Percentiles rank a stretch among this genome's conserved stretches.
These are phyloP conservation scores for Lenwebbia sp. DNA, from an alignment of 345 rosid genomes.

Conservation along the genomic window DNA sequence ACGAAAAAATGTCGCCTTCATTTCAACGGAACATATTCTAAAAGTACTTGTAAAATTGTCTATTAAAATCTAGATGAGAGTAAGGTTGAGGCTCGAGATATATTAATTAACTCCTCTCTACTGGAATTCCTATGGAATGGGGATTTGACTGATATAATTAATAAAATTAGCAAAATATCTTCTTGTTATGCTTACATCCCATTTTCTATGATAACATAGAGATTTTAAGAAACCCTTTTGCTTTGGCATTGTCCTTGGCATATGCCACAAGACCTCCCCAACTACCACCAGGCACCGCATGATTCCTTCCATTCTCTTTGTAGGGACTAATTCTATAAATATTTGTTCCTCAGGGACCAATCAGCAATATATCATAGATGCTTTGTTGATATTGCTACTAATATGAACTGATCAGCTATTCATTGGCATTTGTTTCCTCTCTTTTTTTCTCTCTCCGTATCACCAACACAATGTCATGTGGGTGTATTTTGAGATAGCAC, in stretches of 20 bases:
- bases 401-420: background rate
- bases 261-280: background rate
- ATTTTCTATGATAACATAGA: background rate
- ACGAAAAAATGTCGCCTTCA: no score
- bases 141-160: background rate
- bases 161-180: background rate
- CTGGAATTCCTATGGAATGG: no score
- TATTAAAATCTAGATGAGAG: no score
- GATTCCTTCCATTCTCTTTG: background rate
- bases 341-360: background rate
- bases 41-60: no score
- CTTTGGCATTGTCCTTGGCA: background rate
- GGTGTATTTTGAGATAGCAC: background rate
- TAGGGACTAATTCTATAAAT: background rate
- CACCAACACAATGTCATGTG: background rate
- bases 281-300: background rate
- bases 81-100: no score
- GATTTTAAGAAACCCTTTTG: background rate
- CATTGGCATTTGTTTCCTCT: background rate
- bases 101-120: no score
- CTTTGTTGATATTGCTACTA: no score
- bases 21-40: no score
- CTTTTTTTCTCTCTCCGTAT: background rate
- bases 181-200: background rate
- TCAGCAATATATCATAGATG: background rate